Base-by-base conservation (phyloP, 2,329 filamentous ascomycete genomes). In the Graphilbum sp. region DNA sequence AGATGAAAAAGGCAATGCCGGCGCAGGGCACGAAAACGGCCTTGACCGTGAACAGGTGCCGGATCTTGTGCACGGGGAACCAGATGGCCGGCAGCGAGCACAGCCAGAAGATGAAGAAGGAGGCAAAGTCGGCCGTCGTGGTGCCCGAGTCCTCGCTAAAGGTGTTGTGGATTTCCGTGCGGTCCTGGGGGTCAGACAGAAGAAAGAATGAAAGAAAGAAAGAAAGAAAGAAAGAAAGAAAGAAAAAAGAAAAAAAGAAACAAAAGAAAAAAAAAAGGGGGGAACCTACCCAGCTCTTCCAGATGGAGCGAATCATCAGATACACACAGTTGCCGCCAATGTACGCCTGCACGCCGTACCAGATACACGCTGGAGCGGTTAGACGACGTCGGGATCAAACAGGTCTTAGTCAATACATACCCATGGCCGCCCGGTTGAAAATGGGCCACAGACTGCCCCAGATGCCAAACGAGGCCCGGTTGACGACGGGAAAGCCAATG, bases 251-350 rank as follows among this genome's bases (percentile, higher is more conserved):
- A n/a, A n/a, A n/a, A n/a, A n/a, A n/a, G n/a, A n/a, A n/a, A n/a
- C n/a, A n/a, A n/a, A n/a, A n/a, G n/a, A n/a, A n/a, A n/a, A n/a
- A n/a, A n/a, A n/a, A n/a, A n/a, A n/a, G n/a, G n/a, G n/a, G n/a
- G n/a, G n/a, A n/a, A n/a, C n/a, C n/a, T 47, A 69, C 62, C 70
- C 72, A 81, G 35, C 66, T 68, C 43, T 64, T 71, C 84, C 84
- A 94, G 52, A 94, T 88, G 4, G 82, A 19, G 9, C 41, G 69
- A 44, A 94, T 88, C 84, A 94, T 93, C 41, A 94, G 61, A 45
- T 85, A 85, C 5, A 94, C 77, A 48, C 86, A 94, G 41, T 79
- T 64, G 20, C 81, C 81, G 48, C 86, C 86, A 45, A 93, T 92
- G 62, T 84, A 94, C 6, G 72, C 60, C 54, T 90, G 83, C 20